phyloP scores from a whole-genome alignment of 2,329 filamentous ascomycete species.

The Dryadomyces quercivorus region DNA sequence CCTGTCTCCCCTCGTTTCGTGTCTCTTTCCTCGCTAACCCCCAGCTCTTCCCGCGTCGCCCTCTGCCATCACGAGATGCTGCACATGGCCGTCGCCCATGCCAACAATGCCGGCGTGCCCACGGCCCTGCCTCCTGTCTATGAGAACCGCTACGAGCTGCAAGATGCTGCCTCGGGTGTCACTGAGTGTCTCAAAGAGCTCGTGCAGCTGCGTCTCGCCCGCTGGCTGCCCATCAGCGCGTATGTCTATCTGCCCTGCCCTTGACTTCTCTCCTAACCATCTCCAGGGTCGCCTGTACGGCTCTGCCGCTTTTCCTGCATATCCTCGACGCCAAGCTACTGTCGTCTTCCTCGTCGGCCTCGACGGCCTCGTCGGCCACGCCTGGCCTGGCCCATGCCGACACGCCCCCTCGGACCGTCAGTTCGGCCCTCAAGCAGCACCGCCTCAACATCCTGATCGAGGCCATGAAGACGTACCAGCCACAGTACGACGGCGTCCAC shows the following conservation, averaged over 20 bases:
- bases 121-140: conserved; percentile 2
- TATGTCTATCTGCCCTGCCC: background rate
- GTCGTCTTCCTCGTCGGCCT: background rate
- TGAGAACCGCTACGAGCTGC: conserved; percentile 11
- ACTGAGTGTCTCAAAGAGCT: conserved; percentile 12
- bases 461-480: conserved; percentile 14
- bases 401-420: conserved; percentile 6
- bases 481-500: conserved; percentile 13
- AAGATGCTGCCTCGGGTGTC: conserved; percentile 10
- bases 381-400: too few species aligned
- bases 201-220: conserved; percentile 11
- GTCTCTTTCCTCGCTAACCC: background rate
- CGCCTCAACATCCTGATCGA: conserved; percentile 16
- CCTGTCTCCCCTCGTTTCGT: background rate
- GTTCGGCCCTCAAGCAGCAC: conserved; percentile 27
- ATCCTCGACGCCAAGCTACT: conserved; percentile 12
- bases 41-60: conserved; percentile 10
- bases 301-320: conserved; percentile 11
- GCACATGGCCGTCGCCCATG: conserved; percentile 27
- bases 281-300: conserved; percentile 11
- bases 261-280: background rate
- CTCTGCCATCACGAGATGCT: conserved; percentile 12
- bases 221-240: conserved; percentile 13
- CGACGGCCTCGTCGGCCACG: background rate
- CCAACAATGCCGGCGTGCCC: conserved; percentile 14